phyloP scores from a whole-genome alignment of 1,284 basidiomycete species.

The Apiotrichum veenhuisii region DNA sequence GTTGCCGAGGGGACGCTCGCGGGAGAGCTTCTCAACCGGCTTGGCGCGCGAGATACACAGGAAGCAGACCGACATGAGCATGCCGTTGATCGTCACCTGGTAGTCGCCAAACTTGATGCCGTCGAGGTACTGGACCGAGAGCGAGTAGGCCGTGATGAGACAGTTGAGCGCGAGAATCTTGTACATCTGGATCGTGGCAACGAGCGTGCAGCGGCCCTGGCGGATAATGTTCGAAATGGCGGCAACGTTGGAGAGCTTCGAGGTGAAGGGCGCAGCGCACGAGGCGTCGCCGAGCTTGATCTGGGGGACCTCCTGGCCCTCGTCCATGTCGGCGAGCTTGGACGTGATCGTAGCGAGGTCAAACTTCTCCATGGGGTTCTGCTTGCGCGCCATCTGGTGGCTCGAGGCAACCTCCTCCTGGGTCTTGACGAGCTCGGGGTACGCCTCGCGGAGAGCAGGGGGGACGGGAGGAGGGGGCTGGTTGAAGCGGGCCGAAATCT shows the following conservation, averaged over 20 bases:
- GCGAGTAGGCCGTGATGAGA: constrained; percentile 89
- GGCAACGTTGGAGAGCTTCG: constrained; percentile 86
- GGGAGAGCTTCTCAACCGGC: constrained; percentile 87
- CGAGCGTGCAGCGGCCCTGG: constrained; percentile 91
- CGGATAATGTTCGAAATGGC: constrained; percentile 93
- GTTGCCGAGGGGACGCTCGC: constrained; percentile 84
- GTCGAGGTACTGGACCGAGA: constrained; percentile 92
- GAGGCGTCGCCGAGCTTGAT: constrained; percentile 96
- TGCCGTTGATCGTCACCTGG: constrained; percentile 85
- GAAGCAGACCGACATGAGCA: constrained; percentile 97
- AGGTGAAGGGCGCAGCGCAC: constrained; percentile 94
- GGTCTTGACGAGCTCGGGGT: constrained; percentile 84
- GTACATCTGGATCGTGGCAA: constrained; percentile 98
- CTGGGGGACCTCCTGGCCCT: constrained; percentile 81
- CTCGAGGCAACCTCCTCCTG: constrained; percentile 71
- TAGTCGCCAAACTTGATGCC: constrained; percentile 98
- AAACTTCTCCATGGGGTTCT: constrained; percentile 91
- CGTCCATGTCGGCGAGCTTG: constrained; percentile 85
- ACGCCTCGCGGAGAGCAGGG: constrained; percentile 71
- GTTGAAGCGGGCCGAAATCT: constrained; percentile 79
- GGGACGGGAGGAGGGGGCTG: constrained; percentile 89
- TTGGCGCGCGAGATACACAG: constrained; percentile 94
- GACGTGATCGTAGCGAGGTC: constrained; percentile 82
- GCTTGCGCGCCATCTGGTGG: constrained; percentile 63
- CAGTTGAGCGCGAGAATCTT: constrained; percentile 95